Conservation (phyloP, 371 early-diverging fungal genomes). For the Vittaforma corneae region DNA sequence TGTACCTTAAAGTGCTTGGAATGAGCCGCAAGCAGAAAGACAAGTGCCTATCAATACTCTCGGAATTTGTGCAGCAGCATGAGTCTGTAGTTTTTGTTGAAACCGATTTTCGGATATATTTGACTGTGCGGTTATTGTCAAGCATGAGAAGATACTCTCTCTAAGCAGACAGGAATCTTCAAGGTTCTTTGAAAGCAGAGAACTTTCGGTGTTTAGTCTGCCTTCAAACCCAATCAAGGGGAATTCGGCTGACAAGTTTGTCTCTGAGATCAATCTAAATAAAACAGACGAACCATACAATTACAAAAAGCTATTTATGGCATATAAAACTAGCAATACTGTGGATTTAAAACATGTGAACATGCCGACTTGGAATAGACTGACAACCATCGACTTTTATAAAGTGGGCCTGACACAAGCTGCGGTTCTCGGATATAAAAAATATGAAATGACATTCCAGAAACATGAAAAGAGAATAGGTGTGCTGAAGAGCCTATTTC, state of each 20-base stretch:
- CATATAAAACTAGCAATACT: not conserved
- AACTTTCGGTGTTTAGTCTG: not conserved
- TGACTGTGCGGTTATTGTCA: constrained; percentile 2
- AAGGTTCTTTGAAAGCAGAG: not conserved
- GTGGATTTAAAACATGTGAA: not conserved
- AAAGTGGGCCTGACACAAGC: not conserved
- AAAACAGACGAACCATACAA: not conserved
- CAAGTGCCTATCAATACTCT: not conserved
- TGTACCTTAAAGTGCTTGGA: not conserved
- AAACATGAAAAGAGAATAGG: not conserved
- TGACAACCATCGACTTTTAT: not conserved
- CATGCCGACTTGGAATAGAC: not conserved
- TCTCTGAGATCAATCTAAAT: not conserved
- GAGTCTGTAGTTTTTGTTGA: not conserved
- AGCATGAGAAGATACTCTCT: not conserved
- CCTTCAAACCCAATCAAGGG: not conserved
- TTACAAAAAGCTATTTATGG: not conserved
- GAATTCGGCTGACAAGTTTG: not conserved
- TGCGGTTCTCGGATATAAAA: not conserved
- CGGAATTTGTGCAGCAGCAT: not conserved
- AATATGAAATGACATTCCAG: not conserved
- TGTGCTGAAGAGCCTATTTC: not conserved
- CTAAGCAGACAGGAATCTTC: not conserved
- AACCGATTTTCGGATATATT: not conserved
- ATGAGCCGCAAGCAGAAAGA: not conserved